Evolutionary conservation across 2,329 filamentous ascomycete genomes (phyloP).

Genomic region (Bipolaris oryzae): DNA sequence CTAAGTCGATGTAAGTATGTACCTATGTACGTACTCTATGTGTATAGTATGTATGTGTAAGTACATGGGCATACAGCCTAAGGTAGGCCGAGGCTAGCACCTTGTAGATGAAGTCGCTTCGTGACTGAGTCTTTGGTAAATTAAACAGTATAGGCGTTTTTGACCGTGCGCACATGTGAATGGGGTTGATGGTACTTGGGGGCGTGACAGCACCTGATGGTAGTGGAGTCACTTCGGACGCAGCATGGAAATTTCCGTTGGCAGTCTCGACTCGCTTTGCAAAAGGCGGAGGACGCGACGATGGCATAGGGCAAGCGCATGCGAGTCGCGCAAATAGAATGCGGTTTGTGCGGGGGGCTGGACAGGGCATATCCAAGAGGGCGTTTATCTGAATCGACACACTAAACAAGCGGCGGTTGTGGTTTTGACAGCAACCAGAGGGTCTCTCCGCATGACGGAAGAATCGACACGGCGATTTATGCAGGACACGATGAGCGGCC

Average conservation of each 20-base stretch:
- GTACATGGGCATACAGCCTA: neutral
- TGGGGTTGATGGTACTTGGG: neutral
- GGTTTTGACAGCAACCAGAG: conserved; percentile 13
- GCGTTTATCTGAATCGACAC: conserved; percentile 3
- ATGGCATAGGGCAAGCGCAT: conserved; percentile 8
- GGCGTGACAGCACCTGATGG: conserved; percentile 7
- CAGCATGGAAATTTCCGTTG: conserved; percentile 5
- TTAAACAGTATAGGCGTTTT: conserved; percentile 4
- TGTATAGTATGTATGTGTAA: no score
- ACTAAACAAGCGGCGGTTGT: conserved; percentile 8
- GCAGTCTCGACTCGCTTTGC: conserved; percentile 5
- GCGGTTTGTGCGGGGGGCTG: neutral
- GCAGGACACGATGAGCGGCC: conserved; percentile 7
- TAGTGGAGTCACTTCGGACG: conserved; percentile 12
- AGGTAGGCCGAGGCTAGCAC: neutral
- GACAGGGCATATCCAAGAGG: neutral
- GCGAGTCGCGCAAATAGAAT: conserved; percentile 3
- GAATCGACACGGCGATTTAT: conserved; percentile 4
- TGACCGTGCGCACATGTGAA: conserved; percentile 4
- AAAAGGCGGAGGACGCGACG: conserved; percentile 10
- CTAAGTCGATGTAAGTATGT: neutral
- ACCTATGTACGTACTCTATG: no score
- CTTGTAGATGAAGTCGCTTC: conserved; percentile 1
- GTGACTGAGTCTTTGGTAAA: conserved; percentile 12
- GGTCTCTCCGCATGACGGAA: neutral